phyloP scores from a whole-genome alignment of 2,329 filamentous ascomycete species.

The Cercospora zeina region DNA sequence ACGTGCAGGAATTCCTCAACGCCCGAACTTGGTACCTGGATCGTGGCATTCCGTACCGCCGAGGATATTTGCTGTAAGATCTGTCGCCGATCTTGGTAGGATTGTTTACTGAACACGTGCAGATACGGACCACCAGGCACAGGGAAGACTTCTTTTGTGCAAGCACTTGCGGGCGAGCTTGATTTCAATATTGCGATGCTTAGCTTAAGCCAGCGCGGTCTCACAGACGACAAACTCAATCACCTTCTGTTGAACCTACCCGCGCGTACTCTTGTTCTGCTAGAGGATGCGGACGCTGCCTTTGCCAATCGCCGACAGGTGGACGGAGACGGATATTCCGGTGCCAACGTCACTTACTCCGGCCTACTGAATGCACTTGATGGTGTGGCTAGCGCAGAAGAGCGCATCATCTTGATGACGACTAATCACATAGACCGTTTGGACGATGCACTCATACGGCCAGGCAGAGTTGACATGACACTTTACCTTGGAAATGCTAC shows the following conservation, averaged over 20 bases:
- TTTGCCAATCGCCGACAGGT: conserved; percentile 78
- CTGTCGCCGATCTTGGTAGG: background rate
- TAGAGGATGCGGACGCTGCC: conserved; percentile 90
- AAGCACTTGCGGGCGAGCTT: conserved; percentile 86
- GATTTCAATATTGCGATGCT: conserved; percentile 92
- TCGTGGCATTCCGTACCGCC: conserved; percentile 87
- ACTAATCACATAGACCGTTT: conserved; percentile 91
- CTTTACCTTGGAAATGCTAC: conserved; percentile 86
- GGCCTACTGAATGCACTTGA: conserved; percentile 73
- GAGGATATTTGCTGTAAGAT: conserved; percentile 74
- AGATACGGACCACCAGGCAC: conserved; percentile 77
- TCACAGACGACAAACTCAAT: conserved; percentile 86
- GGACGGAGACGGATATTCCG: conserved; percentile 79
- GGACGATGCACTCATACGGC: conserved; percentile 84
- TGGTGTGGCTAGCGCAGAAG: conserved; percentile 90
- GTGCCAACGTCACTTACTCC: conserved; percentile 90
- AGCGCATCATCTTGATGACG: conserved; percentile 89
- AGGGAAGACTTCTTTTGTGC: conserved; percentile 94
- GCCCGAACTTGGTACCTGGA: conserved; percentile 88
- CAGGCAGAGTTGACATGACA: conserved; percentile 91
- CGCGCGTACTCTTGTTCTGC: conserved; percentile 73
- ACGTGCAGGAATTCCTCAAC: conserved; percentile 78
- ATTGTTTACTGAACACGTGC: background rate
- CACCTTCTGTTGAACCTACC: conserved; percentile 84
- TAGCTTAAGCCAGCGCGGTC: conserved; percentile 83